Evolutionary conservation across 768 basidiomycete genomes (phyloP).

Genomic region (Clitopilus hobsonii): DNA sequence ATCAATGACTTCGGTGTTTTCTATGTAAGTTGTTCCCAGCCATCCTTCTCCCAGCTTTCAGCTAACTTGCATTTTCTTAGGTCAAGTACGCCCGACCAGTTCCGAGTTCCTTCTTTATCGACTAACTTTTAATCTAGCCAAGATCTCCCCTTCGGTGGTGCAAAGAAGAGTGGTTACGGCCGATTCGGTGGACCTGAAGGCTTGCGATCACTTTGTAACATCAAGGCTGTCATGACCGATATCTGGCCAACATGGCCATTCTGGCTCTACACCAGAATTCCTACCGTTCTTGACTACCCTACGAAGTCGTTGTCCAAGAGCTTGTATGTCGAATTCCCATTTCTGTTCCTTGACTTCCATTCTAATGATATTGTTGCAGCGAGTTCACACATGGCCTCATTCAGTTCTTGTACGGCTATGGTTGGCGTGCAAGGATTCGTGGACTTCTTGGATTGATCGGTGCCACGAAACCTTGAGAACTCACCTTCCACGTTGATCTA

Average conservation of each 20-base stretch:
- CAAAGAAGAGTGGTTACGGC: slow-evolving; percentile 88
- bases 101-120: slow-evolving; percentile 5
- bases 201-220: slow-evolving; percentile 78
- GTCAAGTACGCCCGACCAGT: slow-evolving; percentile 53
- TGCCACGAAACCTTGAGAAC: not conserved
- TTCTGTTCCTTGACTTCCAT: not conserved
- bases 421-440: slow-evolving; percentile 42
- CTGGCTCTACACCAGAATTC: slow-evolving; percentile 80
- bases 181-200: slow-evolving; percentile 98
- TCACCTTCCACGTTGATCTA: not conserved
- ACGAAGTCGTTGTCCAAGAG: slow-evolving; percentile 66
- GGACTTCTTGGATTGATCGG: slow-evolving; percentile 26
- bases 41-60: not conserved
- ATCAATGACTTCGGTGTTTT: slow-evolving; percentile 92
- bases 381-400: slow-evolving; percentile 46
- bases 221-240: slow-evolving; percentile 85
- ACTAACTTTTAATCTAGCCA: slow-evolving; percentile 41
- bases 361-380: slow-evolving; percentile 23
- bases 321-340: slow-evolving; percentile 59
- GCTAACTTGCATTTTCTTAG: slow-evolving; percentile 24
- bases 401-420: slow-evolving; percentile 48
- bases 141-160: slow-evolving; percentile 93
- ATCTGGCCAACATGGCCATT: slow-evolving; percentile 87
- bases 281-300: slow-evolving; percentile 82
- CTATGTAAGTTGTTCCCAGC: slow-evolving; percentile 53